Conservation (phyloP, 2,329 filamentous ascomycete genomes). For the Chalara sp. region DNA sequence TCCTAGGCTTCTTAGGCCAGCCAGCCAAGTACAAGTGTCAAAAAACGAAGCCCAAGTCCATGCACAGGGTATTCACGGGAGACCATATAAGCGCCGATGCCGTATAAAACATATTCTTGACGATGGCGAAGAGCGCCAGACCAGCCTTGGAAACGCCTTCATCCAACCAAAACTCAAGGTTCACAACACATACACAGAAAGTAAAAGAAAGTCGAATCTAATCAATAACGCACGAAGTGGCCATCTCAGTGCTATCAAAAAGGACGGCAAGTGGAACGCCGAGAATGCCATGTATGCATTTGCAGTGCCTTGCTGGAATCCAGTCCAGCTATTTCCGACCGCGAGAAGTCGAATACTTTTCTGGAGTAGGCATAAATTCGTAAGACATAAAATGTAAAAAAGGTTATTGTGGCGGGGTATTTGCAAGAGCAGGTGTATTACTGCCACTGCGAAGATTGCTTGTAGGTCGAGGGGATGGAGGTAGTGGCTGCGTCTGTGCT, state of each 20-base stretch:
- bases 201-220: not conserved
- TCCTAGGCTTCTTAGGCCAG: not conserved
- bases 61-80: conserved; percentile 9
- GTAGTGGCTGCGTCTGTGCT: conserved; percentile 27
- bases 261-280: conserved; percentile 2
- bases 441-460: conserved; percentile 24
- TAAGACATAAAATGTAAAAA: not conserved
- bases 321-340: conserved; percentile 1
- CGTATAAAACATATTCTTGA: not conserved
- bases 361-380: not conserved
- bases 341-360: not conserved
- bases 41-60: not conserved
- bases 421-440: conserved; percentile 25
- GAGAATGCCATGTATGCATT: not conserved
- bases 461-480: conserved; percentile 21
- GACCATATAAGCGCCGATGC: not conserved
- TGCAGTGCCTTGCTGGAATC: not conserved
- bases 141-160: too few species aligned
- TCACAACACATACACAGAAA: not conserved
- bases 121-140: too few species aligned
- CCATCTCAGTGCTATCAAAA: not conserved
- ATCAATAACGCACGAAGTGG: not conserved
- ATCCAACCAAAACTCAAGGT: not conserved
- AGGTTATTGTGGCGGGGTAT: conserved; percentile 23
- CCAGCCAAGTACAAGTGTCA: not conserved